Evolutionary conservation across 495 filamentous ascomycete species (phyloP), one percentile per base, ranked within the genome.

Genomic region (Podospora didyma): DNA sequence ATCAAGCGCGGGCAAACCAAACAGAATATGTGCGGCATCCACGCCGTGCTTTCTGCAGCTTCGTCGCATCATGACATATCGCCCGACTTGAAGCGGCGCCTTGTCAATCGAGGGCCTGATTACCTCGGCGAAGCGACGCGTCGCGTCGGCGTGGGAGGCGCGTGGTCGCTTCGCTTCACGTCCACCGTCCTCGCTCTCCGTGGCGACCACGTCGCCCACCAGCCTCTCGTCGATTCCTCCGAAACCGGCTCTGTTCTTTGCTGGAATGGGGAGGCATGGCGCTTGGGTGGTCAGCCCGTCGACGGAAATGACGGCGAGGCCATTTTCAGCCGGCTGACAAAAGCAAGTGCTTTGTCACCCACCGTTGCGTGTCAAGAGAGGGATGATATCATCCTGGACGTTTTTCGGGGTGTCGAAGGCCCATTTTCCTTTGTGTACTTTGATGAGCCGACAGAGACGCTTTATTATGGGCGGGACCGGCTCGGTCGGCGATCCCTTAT

Each of bases 261-360:
- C 78, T 99, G 94, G 93, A 97, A 97, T 63, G 94, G 94, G n/a
- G 94, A 99, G 68, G 95, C 92, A 9, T 99, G 94, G 94, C 86
- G 79, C 50, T 79, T 96, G 51, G 64, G 62, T 20, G 75, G 74
- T 19, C 69, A 79, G 14, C 56, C 76, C 24, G 73, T 92, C 22
- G 59, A 63, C 22, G 85, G 82, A 37, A 97, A 96, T 68, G 94
- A 99, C 67, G 88, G 89, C 1, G 79, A 89, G 62, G 69, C 69
- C 11, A 77, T 98, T 14, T 86, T 92, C 63, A 60, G 77, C n/a
- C 59, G 81, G 45, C 80, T 97, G 44, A 62, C 85, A 16, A 65
- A 76, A 28, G 81, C 79, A 46, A 66, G 63, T 64, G 61, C 64
- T 60, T 51, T 65, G 47, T 57, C 61, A 11, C 41, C 52, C 39